Evolutionary conservation across 2,329 filamentous ascomycete genomes (phyloP).

Genomic region (Corynespora cassiicola): DNA sequence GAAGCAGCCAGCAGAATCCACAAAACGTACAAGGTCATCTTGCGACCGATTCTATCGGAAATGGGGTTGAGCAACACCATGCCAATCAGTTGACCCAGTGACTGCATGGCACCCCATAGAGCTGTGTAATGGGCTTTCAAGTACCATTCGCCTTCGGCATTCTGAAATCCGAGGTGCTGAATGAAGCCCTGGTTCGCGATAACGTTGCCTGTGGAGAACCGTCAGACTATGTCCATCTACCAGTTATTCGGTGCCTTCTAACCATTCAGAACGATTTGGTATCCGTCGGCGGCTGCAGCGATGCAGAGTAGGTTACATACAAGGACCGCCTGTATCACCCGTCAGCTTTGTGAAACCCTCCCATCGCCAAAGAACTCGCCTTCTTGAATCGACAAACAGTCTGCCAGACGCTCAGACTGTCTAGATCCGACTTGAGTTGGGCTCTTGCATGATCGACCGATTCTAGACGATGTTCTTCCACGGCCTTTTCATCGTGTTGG

Average conservation of each 20-base stretch:
- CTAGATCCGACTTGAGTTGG: slow-evolving; percentile 1
- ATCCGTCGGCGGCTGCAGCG: slow-evolving; percentile 3
- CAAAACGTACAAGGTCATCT: slow-evolving; percentile 1
- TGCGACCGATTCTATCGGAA: slow-evolving; percentile 1
- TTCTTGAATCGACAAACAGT: slow-evolving; percentile 1
- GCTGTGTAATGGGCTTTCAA: slow-evolving; percentile 3
- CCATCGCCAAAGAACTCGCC: too few species aligned
- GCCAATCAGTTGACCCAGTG: slow-evolving; percentile 1
- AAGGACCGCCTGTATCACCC: slow-evolving; percentile 1
- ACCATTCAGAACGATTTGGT: slow-evolving; percentile 4
- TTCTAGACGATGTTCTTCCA: too few species aligned
- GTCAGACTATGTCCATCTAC: neutral
- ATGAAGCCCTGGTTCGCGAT: slow-evolving; percentile 4
- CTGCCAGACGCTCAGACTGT: neutral
- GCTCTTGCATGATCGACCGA: too few species aligned
- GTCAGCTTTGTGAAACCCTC: neutral
- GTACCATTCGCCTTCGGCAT: neutral
- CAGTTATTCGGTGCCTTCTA: neutral
- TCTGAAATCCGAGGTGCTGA: slow-evolving; percentile 2
- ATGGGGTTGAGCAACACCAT: slow-evolving; percentile 3
- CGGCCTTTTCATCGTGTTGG: too few species aligned
- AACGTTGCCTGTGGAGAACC: neutral
- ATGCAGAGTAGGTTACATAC: slow-evolving; percentile 4
- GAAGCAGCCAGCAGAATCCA: slow-evolving; percentile 1
- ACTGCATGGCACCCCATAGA: slow-evolving; percentile 4